Conservation (phyloP, 2,329 filamentous ascomycete species). For the Escovopsis sp. region DNA sequence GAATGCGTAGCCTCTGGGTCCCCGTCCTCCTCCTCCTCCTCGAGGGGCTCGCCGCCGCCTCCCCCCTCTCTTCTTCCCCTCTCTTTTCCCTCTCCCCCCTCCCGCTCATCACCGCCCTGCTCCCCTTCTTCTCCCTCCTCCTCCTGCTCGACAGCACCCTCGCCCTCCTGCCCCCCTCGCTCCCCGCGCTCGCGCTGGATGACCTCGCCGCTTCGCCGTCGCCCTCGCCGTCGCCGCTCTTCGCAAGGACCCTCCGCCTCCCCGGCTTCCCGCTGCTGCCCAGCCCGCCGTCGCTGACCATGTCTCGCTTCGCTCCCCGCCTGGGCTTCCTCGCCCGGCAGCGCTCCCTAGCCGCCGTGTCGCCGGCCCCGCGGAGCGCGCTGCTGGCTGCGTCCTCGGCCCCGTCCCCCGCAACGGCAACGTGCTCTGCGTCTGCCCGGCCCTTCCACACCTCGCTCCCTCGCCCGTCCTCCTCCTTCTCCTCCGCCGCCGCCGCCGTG, state of each 20-base stretch:
- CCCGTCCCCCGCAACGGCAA: no score
- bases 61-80: no score
- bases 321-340: conserved; percentile 9
- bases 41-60: no score
- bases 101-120: no score
- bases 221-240: not conserved
- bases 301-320: conserved; percentile 14
- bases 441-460: conserved; percentile 11
- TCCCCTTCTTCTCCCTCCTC: not conserved
- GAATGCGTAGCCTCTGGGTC: no score
- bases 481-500: conserved; percentile 2
- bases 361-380: conserved; percentile 1
- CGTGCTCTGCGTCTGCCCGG: conserved; percentile 7
- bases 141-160: conserved; percentile 1
- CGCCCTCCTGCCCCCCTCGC: conserved; percentile 1
- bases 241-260: conserved; percentile 1
- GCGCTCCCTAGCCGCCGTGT: conserved; percentile 4
- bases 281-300: conserved; percentile 5
- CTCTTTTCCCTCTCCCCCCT: no score
- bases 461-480: conserved; percentile 2
- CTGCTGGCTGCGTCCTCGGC: not conserved
- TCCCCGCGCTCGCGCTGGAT: not conserved
- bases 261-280: not conserved
- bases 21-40: no score
- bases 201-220: not conserved